Evolutionary conservation across 2,329 filamentous ascomycete genomes (phyloP).

Genomic region (Aspergillus brasiliensis): DNA sequence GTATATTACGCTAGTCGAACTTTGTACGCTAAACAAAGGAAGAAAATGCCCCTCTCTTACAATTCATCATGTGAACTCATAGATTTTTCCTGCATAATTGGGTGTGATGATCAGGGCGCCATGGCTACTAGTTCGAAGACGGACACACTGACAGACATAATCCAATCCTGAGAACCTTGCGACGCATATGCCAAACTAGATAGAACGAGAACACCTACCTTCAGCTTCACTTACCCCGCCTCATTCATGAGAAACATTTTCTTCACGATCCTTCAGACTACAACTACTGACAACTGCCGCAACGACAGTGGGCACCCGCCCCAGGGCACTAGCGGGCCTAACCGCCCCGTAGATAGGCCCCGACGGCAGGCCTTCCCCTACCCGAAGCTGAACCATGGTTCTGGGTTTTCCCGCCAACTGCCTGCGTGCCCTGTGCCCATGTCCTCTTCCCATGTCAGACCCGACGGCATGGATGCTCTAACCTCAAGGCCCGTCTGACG

Average conservation of each 20-base stretch:
- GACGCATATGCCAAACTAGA: too few species aligned
- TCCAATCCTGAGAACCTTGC: too few species aligned
- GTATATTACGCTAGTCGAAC: neutral
- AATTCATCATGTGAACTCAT: neutral
- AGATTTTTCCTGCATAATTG: neutral
- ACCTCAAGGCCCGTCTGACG: conserved; percentile 12
- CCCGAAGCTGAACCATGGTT: conserved; percentile 39
- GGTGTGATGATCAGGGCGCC: too few species aligned
- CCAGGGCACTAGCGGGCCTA: conserved; percentile 28
- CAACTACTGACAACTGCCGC: neutral
- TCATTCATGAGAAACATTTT: too few species aligned
- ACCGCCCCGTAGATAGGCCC: conserved; percentile 22
- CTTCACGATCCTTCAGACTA: neutral
- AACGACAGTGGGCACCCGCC: neutral
- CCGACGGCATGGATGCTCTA: conserved; percentile 31
- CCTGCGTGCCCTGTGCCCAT: conserved; percentile 8
- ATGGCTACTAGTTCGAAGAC: too few species aligned
- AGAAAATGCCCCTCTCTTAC: neutral
- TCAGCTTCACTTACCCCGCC: too few species aligned
- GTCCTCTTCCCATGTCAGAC: conserved; percentile 18
- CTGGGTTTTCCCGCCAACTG: conserved; percentile 33
- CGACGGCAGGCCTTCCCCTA: conserved; percentile 23
- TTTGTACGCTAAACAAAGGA: neutral
- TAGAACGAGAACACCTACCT: too few species aligned
- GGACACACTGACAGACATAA: too few species aligned